Evolutionary conservation across 139 green algal species (phyloP).

Genomic region (Coelastrella sp.): DNA sequence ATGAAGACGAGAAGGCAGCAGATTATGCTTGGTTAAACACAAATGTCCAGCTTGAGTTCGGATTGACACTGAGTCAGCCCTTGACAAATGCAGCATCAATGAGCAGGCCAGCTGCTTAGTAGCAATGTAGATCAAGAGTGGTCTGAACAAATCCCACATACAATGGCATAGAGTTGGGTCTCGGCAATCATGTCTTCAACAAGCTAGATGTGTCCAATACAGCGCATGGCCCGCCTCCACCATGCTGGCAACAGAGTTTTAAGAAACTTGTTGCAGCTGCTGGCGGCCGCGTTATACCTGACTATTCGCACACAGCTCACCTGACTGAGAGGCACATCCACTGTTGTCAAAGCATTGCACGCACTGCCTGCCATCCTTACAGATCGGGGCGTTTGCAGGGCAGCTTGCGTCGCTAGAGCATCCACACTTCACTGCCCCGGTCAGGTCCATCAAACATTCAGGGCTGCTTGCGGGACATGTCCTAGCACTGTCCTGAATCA

Average conservation of each 20-base stretch:
- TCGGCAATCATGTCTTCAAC: no score
- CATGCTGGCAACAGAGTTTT: background rate
- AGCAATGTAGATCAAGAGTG: no score
- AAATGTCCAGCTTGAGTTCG: background rate
- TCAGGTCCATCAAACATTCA: background rate
- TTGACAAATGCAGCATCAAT: background rate
- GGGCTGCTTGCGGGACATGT: background rate
- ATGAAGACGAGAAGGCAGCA: background rate
- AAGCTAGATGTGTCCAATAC: no score
- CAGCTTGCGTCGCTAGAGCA: background rate
- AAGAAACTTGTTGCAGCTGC: no score
- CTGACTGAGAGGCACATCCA: background rate
- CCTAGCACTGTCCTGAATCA: background rate
- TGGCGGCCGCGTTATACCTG: no score
- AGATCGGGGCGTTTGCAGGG: background rate
- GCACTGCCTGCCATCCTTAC: background rate
- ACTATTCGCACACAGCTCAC: background rate
- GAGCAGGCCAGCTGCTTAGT: no score
- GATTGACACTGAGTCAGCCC: background rate
- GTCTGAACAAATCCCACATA: no score
- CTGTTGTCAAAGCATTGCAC: background rate
- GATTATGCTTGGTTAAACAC: background rate
- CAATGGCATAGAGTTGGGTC: no score
- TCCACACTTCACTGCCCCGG: background rate
- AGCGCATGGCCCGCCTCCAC: no score